Evolutionary conservation across 2,329 filamentous ascomycete species (phyloP).

Genomic region (Ilyonectria destructans): DNA sequence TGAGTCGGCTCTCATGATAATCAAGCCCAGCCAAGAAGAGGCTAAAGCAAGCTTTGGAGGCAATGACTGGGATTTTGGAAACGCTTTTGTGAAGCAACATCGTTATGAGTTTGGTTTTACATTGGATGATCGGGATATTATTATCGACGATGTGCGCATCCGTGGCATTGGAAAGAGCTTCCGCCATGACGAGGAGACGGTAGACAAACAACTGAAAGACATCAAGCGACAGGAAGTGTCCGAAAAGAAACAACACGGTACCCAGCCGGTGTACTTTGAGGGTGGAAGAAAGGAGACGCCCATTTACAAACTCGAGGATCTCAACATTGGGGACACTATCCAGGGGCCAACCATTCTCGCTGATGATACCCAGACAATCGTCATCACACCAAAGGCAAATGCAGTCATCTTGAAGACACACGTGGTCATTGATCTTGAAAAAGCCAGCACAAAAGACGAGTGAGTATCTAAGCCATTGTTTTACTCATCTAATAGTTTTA

Average conservation of each 20-base stretch:
- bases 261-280: conserved; percentile 85
- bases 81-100: conserved; percentile 89
- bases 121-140: conserved; percentile 86
- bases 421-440: conserved; percentile 88
- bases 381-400: conserved; percentile 84
- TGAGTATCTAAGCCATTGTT: conserved; percentile 38
- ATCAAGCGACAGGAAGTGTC: conserved; percentile 74
- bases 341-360: conserved; percentile 89
- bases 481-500: conserved; percentile 15
- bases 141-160: conserved; percentile 91
- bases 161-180: conserved; percentile 93
- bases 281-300: conserved; percentile 84
- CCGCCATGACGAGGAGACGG: conserved; percentile 83
- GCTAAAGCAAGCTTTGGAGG: conserved; percentile 72
- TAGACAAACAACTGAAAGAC: conserved; percentile 85
- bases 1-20: conserved; percentile 91
- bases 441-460: conserved; percentile 61
- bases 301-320: conserved; percentile 85
- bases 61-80: conserved; percentile 86
- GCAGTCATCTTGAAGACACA: conserved; percentile 89
- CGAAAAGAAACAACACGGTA: conserved; percentile 75
- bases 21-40: conserved; percentile 79
- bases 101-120: conserved; percentile 96
- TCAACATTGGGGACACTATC: conserved; percentile 81
- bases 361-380: conserved; percentile 92